A percentile compares a stretch with the other conserved stretches of the same genome.
phyloP scores from a whole-genome alignment of 2,329 filamentous ascomycete genomes.

The Monosporascus sp. region DNA sequence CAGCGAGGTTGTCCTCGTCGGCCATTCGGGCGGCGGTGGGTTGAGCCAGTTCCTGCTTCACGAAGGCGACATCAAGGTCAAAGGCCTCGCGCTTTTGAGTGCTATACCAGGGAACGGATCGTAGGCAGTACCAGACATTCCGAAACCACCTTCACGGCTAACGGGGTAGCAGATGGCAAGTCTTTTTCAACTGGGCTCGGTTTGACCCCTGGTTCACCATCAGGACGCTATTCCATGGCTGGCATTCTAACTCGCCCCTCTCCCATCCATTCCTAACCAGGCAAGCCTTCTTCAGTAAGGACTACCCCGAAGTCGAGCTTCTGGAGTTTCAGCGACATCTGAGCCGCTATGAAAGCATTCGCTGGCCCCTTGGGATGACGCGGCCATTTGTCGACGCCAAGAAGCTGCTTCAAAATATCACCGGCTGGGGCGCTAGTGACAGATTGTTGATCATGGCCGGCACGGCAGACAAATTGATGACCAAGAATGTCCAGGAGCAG shows the following conservation, averaged over 20 bases:
- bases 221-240: conserved; percentile 39
- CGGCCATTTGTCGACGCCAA: conserved; percentile 35
- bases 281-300: conserved; percentile 44
- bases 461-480: conserved; percentile 37
- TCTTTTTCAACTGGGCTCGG: conserved; percentile 41
- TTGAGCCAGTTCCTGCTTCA: conserved; percentile 44
- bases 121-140: conserved; percentile 26
- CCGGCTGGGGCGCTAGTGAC: conserved; percentile 19
- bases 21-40: conserved; percentile 48
- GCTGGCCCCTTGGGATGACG: conserved; percentile 47
- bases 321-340: conserved; percentile 36
- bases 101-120: conserved; percentile 44
- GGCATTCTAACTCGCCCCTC: conserved; percentile 47
- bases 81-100: conserved; percentile 40
- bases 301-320: conserved; percentile 35
- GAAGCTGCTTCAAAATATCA: conserved; percentile 34
- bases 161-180: conserved; percentile 22
- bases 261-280: conserved; percentile 44
- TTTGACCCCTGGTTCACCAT: conserved; percentile 44
- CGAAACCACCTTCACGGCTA: background rate
- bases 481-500: conserved; percentile 28
- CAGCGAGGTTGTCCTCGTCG: conserved; percentile 37
- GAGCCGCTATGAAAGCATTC: conserved; percentile 45
- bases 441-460: conserved; percentile 36
- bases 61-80: conserved; percentile 32